These are phyloP conservation scores for Thalia dealbata DNA, from an alignment of 176 grass and related monocot species.

Conservation along the genomic window DNA sequence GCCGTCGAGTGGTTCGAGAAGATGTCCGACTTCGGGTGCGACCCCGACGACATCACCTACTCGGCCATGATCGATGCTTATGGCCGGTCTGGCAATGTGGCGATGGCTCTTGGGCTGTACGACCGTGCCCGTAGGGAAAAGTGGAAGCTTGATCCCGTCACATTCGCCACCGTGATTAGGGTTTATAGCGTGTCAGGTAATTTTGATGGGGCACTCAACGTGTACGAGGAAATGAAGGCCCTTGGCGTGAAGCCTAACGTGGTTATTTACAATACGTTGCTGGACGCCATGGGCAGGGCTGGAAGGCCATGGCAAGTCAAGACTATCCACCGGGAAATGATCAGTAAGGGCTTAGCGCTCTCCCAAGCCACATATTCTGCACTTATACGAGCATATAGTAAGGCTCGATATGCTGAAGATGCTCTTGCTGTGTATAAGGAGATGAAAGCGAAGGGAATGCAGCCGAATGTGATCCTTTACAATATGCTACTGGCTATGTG, in stretches of 20 bases:
- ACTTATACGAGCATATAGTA: slow-evolving; percentile 67
- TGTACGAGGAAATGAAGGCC: slow-evolving; percentile 93
- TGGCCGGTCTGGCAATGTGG: slow-evolving; percentile 48
- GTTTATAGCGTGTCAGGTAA: slow-evolving; percentile 48
- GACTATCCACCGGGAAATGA: slow-evolving; percentile 69
- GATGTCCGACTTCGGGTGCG: slow-evolving; percentile 58
- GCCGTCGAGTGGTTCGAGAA: slow-evolving; percentile 94
- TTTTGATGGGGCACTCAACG: slow-evolving; percentile 68
- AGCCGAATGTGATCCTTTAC: slow-evolving; percentile 41
- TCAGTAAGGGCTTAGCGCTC: slow-evolving; percentile 30
- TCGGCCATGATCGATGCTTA: slow-evolving; percentile 73
- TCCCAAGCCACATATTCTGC: slow-evolving; percentile 47
- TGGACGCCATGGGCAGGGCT: slow-evolving; percentile 74
- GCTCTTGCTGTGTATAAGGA: slow-evolving; percentile 46
- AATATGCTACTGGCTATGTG: slow-evolving; percentile 91
- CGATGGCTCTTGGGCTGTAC: slow-evolving; percentile 58
- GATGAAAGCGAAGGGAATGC: slow-evolving; percentile 44
- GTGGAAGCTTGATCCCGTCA: slow-evolving; percentile 54
- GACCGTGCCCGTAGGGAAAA: slow-evolving; percentile 55
- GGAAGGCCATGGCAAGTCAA: slow-evolving; percentile 88
- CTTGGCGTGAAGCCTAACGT: slow-evolving; percentile 59
- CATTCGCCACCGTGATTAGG: slow-evolving; percentile 55
- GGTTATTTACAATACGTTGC: slow-evolving; percentile 65
- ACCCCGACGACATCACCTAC: slow-evolving; percentile 55
- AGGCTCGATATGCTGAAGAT: slow-evolving; percentile 67